Percentiles rank a stretch among this genome's conserved stretches.
These are phyloP conservation scores for Pestalotiopsis fici DNA, from an alignment of 2,329 filamentous ascomycete species.

Conservation along the genomic window DNA sequence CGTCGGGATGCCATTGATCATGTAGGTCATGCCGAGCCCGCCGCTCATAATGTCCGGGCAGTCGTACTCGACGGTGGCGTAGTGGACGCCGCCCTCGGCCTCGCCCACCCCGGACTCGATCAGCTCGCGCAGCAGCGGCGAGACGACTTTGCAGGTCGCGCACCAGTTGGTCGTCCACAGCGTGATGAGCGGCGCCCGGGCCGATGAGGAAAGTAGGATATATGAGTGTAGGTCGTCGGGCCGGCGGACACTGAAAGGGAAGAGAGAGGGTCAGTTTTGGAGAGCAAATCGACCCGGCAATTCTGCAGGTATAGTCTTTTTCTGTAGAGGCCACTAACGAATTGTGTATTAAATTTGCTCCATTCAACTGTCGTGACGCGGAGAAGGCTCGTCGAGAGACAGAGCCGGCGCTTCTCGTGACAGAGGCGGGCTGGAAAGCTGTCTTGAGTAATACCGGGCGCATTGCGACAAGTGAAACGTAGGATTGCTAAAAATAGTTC, in stretches of 20 bases:
- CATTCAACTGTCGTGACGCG: slow-evolving; percentile 22
- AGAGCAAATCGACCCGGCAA: not conserved
- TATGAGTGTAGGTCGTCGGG: slow-evolving; percentile 56
- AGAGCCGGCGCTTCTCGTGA: slow-evolving; percentile 3
- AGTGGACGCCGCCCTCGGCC: slow-evolving; percentile 56
- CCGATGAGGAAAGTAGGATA: slow-evolving; percentile 54
- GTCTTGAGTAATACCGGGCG: slow-evolving; percentile 2
- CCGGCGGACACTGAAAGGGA: slow-evolving; percentile 49
- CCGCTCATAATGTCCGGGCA: slow-evolving; percentile 55
- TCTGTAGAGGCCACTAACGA: slow-evolving; percentile 31
- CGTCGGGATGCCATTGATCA: slow-evolving; percentile 60
- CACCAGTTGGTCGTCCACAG: slow-evolving; percentile 64
- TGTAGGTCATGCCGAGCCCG: slow-evolving; percentile 52
- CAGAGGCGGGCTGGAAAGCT: slow-evolving; percentile 10
- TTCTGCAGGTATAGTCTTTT: not conserved
- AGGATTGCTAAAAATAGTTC: no score
- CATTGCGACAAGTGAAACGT: not conserved
- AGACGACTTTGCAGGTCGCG: slow-evolving; percentile 51
- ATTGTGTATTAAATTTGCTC: slow-evolving; percentile 40
- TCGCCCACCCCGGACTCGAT: slow-evolving; percentile 54
- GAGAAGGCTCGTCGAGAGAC: slow-evolving; percentile 23
- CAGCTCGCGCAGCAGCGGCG: slow-evolving; percentile 49
- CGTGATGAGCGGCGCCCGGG: slow-evolving; percentile 57
- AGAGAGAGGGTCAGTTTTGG: not conserved
- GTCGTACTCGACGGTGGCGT: slow-evolving; percentile 57